These are phyloP conservation scores for Wilcoxina mikolae DNA, from an alignment of 495 filamentous ascomycete genomes.

Conservation along the genomic window DNA sequence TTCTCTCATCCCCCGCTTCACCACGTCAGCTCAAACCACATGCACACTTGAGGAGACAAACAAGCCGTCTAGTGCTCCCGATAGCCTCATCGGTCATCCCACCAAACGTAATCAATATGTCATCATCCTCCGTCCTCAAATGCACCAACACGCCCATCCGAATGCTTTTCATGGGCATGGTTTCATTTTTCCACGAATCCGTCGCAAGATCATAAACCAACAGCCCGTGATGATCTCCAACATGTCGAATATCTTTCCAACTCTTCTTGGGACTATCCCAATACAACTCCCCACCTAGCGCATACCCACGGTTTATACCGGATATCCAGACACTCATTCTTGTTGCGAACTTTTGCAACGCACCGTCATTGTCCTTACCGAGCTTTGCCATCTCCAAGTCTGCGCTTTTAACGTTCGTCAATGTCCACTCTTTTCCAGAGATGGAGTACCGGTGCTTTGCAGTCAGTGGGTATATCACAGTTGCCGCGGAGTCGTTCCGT, in stretches of 20 bases:
- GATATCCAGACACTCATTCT: conserved; percentile 7
- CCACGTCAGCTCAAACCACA: not conserved
- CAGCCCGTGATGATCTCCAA: not conserved
- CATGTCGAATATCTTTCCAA: not conserved
- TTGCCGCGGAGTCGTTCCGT: not conserved
- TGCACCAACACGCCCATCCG: not conserved
- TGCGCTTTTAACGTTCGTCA: not conserved
- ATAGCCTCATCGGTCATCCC: not conserved
- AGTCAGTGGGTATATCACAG: not conserved
- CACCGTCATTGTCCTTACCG: not conserved
- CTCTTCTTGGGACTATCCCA: not conserved
- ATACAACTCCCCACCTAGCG: not conserved
- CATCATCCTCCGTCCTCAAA: conserved; percentile 5
- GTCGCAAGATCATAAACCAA: conserved; percentile 3
- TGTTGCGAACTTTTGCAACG: conserved; percentile 1
- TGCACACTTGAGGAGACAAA: too few species aligned
- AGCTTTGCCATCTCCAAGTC: not conserved
- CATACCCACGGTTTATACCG: conserved; percentile 1
- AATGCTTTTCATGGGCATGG: not conserved
- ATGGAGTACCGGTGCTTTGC: not conserved
- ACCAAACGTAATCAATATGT: conserved; percentile 11
- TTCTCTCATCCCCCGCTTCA: conserved; percentile 6
- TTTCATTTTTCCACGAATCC: conserved; percentile 9
- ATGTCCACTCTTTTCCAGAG: not conserved
- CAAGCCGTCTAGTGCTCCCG: not conserved